Percentiles rank a stretch among this genome's conserved stretches.
Conservation (phyloP, 2,329 filamentous ascomycete genomes). For the Aspergillus felis region DNA sequence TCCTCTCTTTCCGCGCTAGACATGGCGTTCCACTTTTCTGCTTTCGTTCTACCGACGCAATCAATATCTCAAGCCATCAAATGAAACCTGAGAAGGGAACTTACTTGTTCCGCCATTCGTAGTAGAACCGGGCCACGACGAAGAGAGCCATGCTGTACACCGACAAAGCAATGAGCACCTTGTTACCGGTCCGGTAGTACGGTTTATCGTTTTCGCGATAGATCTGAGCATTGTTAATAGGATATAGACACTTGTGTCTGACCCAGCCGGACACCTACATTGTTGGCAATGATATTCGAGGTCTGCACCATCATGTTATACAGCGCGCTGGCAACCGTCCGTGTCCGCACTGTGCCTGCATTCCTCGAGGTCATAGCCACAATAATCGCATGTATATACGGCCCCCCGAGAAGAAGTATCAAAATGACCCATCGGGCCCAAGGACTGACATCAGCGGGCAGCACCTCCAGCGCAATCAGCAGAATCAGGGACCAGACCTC, state of each 20-base stretch:
- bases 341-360: constrained; percentile 40
- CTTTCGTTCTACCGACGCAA: constrained; percentile 23
- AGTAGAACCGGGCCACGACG: constrained; percentile 41
- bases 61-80: constrained; percentile 1
- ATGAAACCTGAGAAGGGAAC: constrained; percentile 4
- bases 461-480: constrained; percentile 48
- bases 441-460: constrained; percentile 46
- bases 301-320: constrained; percentile 47
- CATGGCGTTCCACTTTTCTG: constrained; percentile 39
- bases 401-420: constrained; percentile 52
- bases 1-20: constrained; percentile 33
- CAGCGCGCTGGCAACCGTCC: constrained; percentile 42
- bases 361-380: constrained; percentile 44
- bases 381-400: constrained; percentile 57
- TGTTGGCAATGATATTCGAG: constrained; percentile 38
- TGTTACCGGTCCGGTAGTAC: constrained; percentile 57
- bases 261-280: constrained; percentile 24
- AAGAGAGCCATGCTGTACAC: constrained; percentile 50
- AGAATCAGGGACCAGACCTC: constrained; percentile 53
- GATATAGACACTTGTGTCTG: background rate
- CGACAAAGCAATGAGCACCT: constrained; percentile 52
- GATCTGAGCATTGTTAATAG: constrained; percentile 39
- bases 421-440: constrained; percentile 53
- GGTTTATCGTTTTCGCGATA: constrained; percentile 55
- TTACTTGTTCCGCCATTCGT: constrained; percentile 39